Evolutionary conservation across 805 yeast species (phyloP).

Genomic region (Blastobotrys robertii): DNA sequence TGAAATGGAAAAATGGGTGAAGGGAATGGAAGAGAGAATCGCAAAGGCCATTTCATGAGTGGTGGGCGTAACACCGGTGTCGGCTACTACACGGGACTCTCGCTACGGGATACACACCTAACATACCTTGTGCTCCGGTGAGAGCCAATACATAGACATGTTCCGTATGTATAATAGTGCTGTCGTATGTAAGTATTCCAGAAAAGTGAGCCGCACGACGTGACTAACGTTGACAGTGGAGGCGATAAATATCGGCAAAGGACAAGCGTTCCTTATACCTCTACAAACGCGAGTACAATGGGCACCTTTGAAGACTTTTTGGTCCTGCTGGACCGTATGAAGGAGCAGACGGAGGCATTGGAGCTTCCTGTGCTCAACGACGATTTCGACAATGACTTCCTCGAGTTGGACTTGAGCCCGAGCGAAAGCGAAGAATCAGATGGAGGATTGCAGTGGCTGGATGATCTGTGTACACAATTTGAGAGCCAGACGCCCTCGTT

Average conservation of each 20-base stretch:
- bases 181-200: too few relatives aligned
- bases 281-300: too few relatives aligned
- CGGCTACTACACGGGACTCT: too few relatives aligned
- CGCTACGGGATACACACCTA: too few relatives aligned
- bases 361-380: background rate
- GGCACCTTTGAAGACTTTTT: conserved; percentile 2
- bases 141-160: too few relatives aligned
- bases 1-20: conserved; percentile 7
- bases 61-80: too few relatives aligned
- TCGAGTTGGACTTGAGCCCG: background rate
- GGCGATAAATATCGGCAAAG: background rate
- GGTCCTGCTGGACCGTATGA: conserved; percentile 1
- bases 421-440: background rate
- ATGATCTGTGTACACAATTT: background rate
- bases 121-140: too few relatives aligned
- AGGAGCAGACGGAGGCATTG: conserved; percentile 3
- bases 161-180: too few relatives aligned
- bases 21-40: background rate
- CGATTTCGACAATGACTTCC: conserved; percentile 5
- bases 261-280: too few relatives aligned
- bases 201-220: too few relatives aligned
- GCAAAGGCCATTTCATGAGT: too few relatives aligned
- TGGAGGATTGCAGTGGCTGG: background rate
- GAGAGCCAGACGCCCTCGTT: background rate
- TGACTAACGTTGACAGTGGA: too few relatives aligned